These are phyloP conservation scores for Alternaria postmessia DNA, from an alignment of 2,329 filamentous ascomycete genomes.

Conservation along the genomic window DNA sequence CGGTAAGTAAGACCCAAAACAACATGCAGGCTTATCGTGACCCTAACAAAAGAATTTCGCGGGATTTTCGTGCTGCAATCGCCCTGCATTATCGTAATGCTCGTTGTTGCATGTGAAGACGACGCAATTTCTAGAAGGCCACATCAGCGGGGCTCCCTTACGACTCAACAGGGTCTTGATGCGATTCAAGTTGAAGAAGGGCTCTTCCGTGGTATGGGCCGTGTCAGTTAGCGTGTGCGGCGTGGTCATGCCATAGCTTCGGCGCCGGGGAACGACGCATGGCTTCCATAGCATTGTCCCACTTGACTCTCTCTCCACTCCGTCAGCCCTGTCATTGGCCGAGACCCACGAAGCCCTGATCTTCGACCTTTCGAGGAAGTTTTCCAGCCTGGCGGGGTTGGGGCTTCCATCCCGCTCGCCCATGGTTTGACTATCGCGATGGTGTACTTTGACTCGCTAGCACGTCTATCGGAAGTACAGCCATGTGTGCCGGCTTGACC, in stretches of 20 bases:
- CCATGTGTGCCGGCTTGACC: slow-evolving; percentile 20
- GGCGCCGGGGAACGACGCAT: slow-evolving; percentile 49
- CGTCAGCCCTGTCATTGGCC: slow-evolving; percentile 49
- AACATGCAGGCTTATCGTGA: slow-evolving; percentile 27
- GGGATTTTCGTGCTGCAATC: slow-evolving; percentile 5
- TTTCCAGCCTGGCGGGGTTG: slow-evolving; percentile 39
- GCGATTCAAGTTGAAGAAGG: slow-evolving; percentile 42
- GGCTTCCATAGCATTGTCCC: slow-evolving; percentile 48
- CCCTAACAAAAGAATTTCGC: slow-evolving; percentile 25
- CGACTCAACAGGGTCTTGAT: slow-evolving; percentile 36
- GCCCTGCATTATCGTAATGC: slow-evolving; percentile 11
- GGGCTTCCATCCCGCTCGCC: slow-evolving; percentile 28
- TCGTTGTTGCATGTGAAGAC: slow-evolving; percentile 18
- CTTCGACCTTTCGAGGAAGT: slow-evolving; percentile 40
- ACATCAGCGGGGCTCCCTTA: slow-evolving; percentile 37
- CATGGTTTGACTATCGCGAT: slow-evolving; percentile 24
- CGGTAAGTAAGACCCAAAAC: slow-evolving; percentile 24
- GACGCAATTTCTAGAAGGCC: slow-evolving; percentile 44
- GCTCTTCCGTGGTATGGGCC: slow-evolving; percentile 32
- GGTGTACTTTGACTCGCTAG: slow-evolving; percentile 30
- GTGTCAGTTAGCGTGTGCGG: slow-evolving; percentile 30
- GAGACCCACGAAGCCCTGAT: slow-evolving; percentile 45
- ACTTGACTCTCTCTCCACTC: slow-evolving; percentile 36
- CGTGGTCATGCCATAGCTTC: slow-evolving; percentile 40
- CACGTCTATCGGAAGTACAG: slow-evolving; percentile 14